phyloP scores from a whole-genome alignment of 352 stramenopile genomes.

The Pythium brassicae region DNA sequence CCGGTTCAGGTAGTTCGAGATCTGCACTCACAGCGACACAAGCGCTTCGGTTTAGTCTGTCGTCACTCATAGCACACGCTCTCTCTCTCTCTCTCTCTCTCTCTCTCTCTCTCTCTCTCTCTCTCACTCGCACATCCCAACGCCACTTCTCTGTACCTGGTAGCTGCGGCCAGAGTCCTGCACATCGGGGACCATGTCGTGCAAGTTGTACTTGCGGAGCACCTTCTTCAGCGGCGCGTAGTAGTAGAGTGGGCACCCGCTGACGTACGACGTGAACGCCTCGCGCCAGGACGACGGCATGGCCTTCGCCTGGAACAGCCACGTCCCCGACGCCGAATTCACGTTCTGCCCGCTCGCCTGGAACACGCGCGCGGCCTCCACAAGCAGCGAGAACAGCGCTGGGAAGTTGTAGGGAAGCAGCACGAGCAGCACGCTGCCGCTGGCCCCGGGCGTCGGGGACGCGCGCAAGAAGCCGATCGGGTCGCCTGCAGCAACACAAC shows the following conservation, averaged over 20 bases:
- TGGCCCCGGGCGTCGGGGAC: constrained; percentile 18
- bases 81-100: too few relatives aligned
- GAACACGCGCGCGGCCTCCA: constrained; percentile 78
- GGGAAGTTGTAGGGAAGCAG: constrained; percentile 89
- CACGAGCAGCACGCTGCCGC: constrained; percentile 55
- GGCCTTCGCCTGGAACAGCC: constrained; percentile 83
- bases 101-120: too few relatives aligned
- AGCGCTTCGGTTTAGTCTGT: background rate
- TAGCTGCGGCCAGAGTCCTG: constrained; percentile 81
- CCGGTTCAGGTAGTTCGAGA: constrained; percentile 70
- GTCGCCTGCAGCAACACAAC: constrained; percentile 33
- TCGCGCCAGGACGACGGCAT: constrained; percentile 86
- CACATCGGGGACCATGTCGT: constrained; percentile 83
- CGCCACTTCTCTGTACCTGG: constrained; percentile 35
- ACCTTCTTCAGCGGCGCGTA: constrained; percentile 78
- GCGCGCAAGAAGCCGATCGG: constrained; percentile 76
- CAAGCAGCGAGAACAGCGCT: constrained; percentile 72
- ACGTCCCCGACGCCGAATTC: constrained; percentile 53
- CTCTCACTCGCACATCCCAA: background rate
- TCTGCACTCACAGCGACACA: constrained; percentile 18
- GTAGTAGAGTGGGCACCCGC: constrained; percentile 76
- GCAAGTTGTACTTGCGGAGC: constrained; percentile 83
- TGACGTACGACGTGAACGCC: constrained; percentile 76
- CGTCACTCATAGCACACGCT: background rate
- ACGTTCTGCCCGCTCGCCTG: constrained; percentile 79